Evolutionary conservation across 75 land plant genomes (phyloP), one percentile per base, ranked within the genome.

Genomic region (Isoetes taiwanensis): DNA sequence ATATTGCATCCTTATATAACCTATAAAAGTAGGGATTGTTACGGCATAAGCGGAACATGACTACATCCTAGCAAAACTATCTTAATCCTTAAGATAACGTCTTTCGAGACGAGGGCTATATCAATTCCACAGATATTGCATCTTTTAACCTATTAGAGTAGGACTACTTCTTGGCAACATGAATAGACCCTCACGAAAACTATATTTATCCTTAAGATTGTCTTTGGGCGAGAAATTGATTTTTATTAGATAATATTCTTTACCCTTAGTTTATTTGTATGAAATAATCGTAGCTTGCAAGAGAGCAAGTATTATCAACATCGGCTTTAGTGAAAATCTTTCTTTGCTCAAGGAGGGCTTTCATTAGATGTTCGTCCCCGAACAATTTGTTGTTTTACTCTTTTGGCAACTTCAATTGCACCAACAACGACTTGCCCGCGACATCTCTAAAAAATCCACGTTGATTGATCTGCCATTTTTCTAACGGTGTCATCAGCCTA

Each of bases 351-450:
- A 84, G 62, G 2, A 84, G 62, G 9, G 89, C 81, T 57, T 81
- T 84, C 85, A 84, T 69, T 59, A 84, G 58, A 65, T 84, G 89
- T 64, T 84, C 89, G 0, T 84, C n/a, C 59, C 62, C 81, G 81
- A 61, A 84, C 85, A 26, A 75, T 66, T 43, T 81, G 89, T 39
- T 84, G 81, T 71, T 72, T 84, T 48, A 59, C 56, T 57, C 42
- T 52, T 32, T 71, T 67, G 10, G 89, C 85, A 30, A 79, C 81
- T 28, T 84, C 85, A n/a, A 82, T 74, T 4, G 79, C 76, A 17
- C 73, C 68, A 5, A 69, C 69, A 58, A 84, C 73, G 0, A 72
- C 89, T 57, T 78, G 79, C 85, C n/a, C 76, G 81, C 14, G 89
- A 76, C 85, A 81, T 78, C 11, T 84, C 85, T 8, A 85, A 81